Evolutionary conservation across 768 basidiomycete species (phyloP).

Genomic region (Kwoniella mangroviensis): DNA sequence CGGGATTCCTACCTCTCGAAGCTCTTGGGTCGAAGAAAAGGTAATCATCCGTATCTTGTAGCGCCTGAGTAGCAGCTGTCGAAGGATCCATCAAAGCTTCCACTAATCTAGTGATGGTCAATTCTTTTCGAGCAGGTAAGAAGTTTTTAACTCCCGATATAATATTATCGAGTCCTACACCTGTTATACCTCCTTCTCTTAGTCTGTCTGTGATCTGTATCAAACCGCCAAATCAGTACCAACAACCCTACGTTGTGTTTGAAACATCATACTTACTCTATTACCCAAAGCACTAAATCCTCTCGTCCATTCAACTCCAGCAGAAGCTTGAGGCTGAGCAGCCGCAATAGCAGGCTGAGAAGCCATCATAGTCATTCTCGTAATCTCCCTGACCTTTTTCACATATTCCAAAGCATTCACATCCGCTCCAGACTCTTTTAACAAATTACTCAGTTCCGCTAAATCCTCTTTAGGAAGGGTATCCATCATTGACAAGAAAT

Average conservation of each 20-base stretch:
- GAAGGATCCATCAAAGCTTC: conserved; percentile 99
- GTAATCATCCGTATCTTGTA: conserved; percentile 96
- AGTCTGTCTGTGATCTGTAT: conserved; percentile 83
- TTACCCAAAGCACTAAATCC: conserved; percentile 92
- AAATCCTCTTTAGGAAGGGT: conserved; percentile 85
- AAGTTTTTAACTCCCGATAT: conserved; percentile 98
- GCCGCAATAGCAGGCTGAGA: conserved; percentile 62
- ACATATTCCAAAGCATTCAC: conserved; percentile 83
- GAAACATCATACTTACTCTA: conserved; percentile 65
- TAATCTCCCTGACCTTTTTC: conserved; percentile 83
- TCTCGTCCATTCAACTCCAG: conserved; percentile 83
- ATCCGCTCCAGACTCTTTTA: conserved; percentile 80
- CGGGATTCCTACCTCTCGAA: conserved; percentile 62
- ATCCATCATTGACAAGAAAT: conserved; percentile 86
- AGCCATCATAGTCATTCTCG: conserved; percentile 80
- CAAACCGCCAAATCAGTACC: background rate
- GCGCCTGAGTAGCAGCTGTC: conserved; percentile 86
- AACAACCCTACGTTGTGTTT: background rate
- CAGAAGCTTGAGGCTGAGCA: conserved; percentile 64
- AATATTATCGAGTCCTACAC: conserved; percentile 76
- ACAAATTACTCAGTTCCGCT: conserved; percentile 80
- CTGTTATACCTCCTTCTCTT: conserved; percentile 79
- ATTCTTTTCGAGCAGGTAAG: conserved; percentile 85
- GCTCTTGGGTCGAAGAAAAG: conserved; percentile 90
- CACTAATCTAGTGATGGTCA: conserved; percentile 86